phyloP scores from a whole-genome alignment of 108 stramenopile species.

The Nitzschia palea region DNA sequence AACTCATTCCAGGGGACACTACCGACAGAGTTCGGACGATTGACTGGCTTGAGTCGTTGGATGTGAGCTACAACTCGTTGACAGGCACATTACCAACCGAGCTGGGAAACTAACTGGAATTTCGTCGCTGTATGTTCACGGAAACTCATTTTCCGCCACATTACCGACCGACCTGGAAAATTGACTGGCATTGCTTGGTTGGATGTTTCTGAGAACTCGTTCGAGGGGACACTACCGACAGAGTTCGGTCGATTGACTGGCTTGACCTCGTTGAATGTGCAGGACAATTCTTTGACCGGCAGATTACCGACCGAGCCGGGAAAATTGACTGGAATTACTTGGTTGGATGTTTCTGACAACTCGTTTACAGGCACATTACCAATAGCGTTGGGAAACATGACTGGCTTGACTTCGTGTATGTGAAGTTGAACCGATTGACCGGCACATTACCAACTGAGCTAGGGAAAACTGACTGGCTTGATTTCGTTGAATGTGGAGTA shows the following conservation, averaged over 20 bases:
- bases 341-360: conserved; percentile 51
- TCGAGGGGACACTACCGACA: conserved; percentile 35
- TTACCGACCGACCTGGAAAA: conserved; percentile 51
- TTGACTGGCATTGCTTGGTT: conserved; percentile 48
- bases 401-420: no score
- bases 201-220: conserved; percentile 45
- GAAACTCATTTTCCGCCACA: no score
- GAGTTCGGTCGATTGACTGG: conserved; percentile 16
- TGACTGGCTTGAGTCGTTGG: conserved; percentile 48
- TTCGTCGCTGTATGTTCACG: no score
- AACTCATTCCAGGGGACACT: conserved; percentile 52
- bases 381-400: conserved; percentile 11
- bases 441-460: conserved; percentile 58
- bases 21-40: conserved; percentile 45
- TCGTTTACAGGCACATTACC: conserved; percentile 41
- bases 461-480: conserved; percentile 25
- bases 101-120: no score
- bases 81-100: conserved; percentile 29
- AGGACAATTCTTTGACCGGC: conserved; percentile 30
- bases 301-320: no score
- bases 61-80: conserved; percentile 50
- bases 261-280: conserved; percentile 12
- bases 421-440: conserved; percentile 38
- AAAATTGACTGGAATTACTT: conserved; percentile 35
- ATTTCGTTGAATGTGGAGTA: conserved; percentile 9